Evolutionary conservation across 768 basidiomycete species (phyloP), one percentile per base, ranked within the genome.

Genomic region (Lactifluus subvellereus): DNA sequence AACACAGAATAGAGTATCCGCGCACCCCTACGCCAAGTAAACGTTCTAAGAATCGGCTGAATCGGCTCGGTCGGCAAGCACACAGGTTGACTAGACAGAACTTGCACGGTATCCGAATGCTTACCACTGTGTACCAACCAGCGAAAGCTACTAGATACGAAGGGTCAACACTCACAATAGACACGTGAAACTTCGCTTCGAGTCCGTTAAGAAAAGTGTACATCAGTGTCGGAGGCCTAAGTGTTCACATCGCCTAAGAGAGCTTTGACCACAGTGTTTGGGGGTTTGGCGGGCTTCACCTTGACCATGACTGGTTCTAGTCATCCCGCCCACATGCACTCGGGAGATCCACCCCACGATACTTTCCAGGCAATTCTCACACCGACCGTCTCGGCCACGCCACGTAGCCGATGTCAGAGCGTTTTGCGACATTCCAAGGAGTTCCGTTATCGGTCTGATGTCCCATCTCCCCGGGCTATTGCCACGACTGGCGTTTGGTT

Each of bases 31-130:
- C 32, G 69, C 84, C 84, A 8, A 87, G 87, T 65, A 78, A 78
- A 2, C 85, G 82, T 65, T 76, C 78, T 63, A 33, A 52, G 37
- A 57, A 20, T 50, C 37, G 51, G 11, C 45, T 32, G 51, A 38
- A 30, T 20, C 43, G 20, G 45, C 9, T n/a, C 13, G 8, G 47
- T 43, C 13, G 18, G n/a, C 27, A 49, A 37, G 32, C 38, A 16
- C 38, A 16, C 22, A 64, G 30, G 32, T 35, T 6, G 47, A 33
- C 20, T 22, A 43, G 54, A n/a, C 35, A 35, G 32, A 32, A 69
- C 75, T 61, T 67, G 77, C 78, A 88, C 77, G 58, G 84, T 77
- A 64, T 87, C 86, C 69, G 82, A 84, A 71, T 87, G 86, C 62
- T 87, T 89, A 60, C 16, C 42, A 9, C 9, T 8, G 22, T 22